Evolutionary conservation across 345 rosid species (phyloP), one percentile per base, ranked within the genome.

Genomic region (Salix caprea): DNA sequence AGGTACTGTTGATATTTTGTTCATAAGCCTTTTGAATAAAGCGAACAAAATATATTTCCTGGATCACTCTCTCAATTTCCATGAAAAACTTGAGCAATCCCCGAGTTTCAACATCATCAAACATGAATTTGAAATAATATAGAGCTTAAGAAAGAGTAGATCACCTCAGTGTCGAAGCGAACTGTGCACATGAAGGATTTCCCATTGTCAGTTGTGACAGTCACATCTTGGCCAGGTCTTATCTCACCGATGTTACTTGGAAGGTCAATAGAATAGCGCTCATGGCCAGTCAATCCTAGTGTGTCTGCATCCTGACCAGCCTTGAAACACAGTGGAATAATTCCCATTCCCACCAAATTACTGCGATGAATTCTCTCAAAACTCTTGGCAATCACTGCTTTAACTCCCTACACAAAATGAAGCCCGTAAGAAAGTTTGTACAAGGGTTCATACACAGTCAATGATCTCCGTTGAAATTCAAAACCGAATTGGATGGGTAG

Each of bases 321-420:
- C 87, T 91, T 92, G 82, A 92, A 96, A 81, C 98, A 96, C 65
- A 96, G 91, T 1, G 98, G 99, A 76, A 96, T 84, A 54, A 96
- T 88, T 50, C 99, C 99, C 99, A 96, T 96, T 77, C 99, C 99
- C 24, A 94, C 98, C 88, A 94, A 85, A 81, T 96, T 96, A 79
- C 99, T 96, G 64, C 98, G 87, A 69, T 96, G 99, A 84, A 96
- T 96, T 82, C 99, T 92, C 85, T 96, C 99, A 24, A 92, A 94
- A 88, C 99, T 96, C 84, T 94, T 94, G 71, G 98, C 88, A 74
- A 96, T 96, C 77, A 94, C 99, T 4, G 98, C 99, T 82, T 96
- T 92, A 40, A 96, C 98, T 36, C 98, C 99, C 98, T 92, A 93
- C 75, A 15, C 73, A 21, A 69, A 52, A 78, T 8, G 44, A 67